Conservation (phyloP, 805 yeast genomes). For the Candida manassasensis region DNA sequence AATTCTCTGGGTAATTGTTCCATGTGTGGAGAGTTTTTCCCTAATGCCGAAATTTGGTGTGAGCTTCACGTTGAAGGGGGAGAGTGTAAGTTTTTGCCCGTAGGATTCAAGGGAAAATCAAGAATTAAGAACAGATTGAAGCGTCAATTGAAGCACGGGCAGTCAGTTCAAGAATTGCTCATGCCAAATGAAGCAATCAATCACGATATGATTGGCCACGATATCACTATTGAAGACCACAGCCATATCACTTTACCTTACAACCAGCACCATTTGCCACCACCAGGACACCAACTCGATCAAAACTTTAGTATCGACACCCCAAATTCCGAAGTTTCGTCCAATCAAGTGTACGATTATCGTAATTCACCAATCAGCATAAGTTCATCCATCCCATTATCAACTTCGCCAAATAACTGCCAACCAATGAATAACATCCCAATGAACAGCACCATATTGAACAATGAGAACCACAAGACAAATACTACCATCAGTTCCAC, state of each 20-base stretch:
- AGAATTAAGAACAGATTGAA: constrained; percentile 39
- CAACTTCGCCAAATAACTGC: constrained; percentile 6
- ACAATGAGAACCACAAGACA: constrained; percentile 1
- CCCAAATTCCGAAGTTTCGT: constrained; percentile 7
- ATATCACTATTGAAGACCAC: not conserved
- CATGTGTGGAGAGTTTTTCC: constrained; percentile 49
- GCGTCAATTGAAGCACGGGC: constrained; percentile 29
- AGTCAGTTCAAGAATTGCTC: constrained; percentile 14
- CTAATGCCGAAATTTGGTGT: constrained; percentile 48
- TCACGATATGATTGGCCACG: constrained; percentile 1
- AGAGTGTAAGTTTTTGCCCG: constrained; percentile 41
- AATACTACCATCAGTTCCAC: constrained; percentile 7
- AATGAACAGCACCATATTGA: constrained; percentile 4
- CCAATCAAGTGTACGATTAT: constrained; percentile 4
- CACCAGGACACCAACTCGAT: not conserved
- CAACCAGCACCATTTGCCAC: constrained; percentile 11
- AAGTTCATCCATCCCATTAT: constrained; percentile 8
- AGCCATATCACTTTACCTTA: not conserved
- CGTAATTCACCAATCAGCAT: constrained; percentile 8
- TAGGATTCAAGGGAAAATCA: constrained; percentile 41
- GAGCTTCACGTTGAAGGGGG: constrained; percentile 47
- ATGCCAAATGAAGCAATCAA: constrained; percentile 5
- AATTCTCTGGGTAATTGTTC: constrained; percentile 47
- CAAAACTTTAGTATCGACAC: constrained; percentile 4
- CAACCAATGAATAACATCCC: constrained; percentile 8